A percentile compares a stretch with the other conserved stretches of the same genome.
Evolutionary conservation across 164 flowering plant genomes (phyloP).

Genomic region (Tetracentron sinense): DNA sequence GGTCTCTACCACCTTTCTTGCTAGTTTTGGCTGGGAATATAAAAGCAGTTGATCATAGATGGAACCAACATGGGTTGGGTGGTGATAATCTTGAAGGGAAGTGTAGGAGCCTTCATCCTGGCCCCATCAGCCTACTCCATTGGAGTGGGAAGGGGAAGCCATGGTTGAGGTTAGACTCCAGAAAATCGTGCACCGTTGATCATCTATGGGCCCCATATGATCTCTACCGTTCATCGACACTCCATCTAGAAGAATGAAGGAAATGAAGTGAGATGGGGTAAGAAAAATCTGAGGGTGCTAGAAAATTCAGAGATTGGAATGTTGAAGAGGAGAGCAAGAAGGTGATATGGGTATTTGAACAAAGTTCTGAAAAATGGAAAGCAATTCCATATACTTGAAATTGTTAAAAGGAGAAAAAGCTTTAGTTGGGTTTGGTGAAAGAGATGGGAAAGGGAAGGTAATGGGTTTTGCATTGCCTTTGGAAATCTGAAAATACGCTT

Average conservation of each 20-base stretch:
- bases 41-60: conserved; percentile 35
- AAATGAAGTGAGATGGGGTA: background rate
- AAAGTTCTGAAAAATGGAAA: conserved; percentile 2
- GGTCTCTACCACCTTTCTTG: conserved; percentile 55
- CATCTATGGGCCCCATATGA: conserved; percentile 55
- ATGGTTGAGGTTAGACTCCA: conserved; percentile 52
- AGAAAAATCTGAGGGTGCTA: background rate
- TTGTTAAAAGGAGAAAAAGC: background rate
- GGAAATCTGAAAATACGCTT: background rate
- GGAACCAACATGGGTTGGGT: conserved; percentile 57
- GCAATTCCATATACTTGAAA: background rate
- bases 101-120: conserved; percentile 56
- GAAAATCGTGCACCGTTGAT: conserved; percentile 51
- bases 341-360: too few species aligned
- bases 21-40: conserved; percentile 49
- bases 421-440: background rate
- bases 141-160: conserved; percentile 70
- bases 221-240: conserved; percentile 33
- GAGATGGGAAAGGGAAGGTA: background rate
- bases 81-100: conserved; percentile 58
- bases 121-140: conserved; percentile 52
- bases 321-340: too few species aligned
- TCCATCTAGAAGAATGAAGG: conserved; percentile 40
- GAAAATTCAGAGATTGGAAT: too few species aligned
- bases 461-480: background rate